Percentiles rank a stretch among this genome's conserved stretches.
Evolutionary conservation across 208 protist genomes (phyloP).

Genomic region (Crithidia mellificae): DNA sequence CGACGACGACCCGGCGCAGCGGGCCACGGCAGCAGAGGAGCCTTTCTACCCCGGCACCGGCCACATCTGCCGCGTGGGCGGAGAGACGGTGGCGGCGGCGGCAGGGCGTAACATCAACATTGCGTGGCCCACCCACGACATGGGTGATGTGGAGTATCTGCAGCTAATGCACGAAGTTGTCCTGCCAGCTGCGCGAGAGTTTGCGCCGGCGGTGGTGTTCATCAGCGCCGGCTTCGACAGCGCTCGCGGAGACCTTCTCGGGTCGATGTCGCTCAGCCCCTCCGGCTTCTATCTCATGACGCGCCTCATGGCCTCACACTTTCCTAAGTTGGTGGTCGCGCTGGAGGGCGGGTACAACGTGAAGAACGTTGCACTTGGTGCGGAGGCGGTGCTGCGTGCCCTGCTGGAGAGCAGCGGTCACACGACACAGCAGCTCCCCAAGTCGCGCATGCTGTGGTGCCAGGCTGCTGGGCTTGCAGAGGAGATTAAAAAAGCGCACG

Average conservation of each 20-base stretch:
- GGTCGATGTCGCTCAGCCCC: slow-evolving; percentile 78
- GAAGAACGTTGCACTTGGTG: slow-evolving; percentile 77
- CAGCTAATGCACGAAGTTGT: slow-evolving; percentile 92
- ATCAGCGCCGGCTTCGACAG: slow-evolving; percentile 96
- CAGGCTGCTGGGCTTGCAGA: slow-evolving; percentile 31
- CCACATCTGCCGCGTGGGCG: slow-evolving; percentile 64
- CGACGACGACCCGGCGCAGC: not conserved
- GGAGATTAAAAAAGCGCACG: slow-evolving; percentile 24
- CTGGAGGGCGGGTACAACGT: slow-evolving; percentile 93
- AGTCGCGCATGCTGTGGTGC: slow-evolving; percentile 57
- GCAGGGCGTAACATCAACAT: slow-evolving; percentile 94
- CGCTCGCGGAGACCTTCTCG: slow-evolving; percentile 92
- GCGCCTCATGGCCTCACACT: slow-evolving; percentile 42
- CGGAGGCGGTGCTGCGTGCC: slow-evolving; percentile 80
- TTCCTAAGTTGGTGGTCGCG: slow-evolving; percentile 67
- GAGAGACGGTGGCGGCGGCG: slow-evolving; percentile 53
- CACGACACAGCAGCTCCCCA: slow-evolving; percentile 30
- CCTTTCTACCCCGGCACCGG: slow-evolving; percentile 95
- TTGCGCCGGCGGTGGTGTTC: slow-evolving; percentile 92
- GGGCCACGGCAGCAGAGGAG: slow-evolving; percentile 27
- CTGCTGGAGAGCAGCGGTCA: slow-evolving; percentile 54
- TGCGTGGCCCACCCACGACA: slow-evolving; percentile 79
- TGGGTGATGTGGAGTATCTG: slow-evolving; percentile 95
- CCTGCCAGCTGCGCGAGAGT: slow-evolving; percentile 87
- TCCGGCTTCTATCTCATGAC: slow-evolving; percentile 87